Conservation (phyloP, 2,329 filamentous ascomycete species). For the Xylaria sp. region DNA sequence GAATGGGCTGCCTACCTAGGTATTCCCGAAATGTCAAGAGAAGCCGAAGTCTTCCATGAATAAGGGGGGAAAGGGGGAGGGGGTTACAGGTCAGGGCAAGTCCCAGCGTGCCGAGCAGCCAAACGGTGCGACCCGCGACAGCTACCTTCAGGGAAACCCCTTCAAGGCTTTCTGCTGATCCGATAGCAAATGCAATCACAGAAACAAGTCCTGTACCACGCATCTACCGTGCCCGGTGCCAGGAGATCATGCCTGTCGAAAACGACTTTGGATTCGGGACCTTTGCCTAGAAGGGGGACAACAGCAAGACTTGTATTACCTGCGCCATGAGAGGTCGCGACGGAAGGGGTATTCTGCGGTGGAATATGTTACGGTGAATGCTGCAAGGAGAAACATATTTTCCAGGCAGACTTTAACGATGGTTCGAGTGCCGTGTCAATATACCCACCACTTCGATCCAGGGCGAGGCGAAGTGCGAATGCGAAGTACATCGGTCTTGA, state of each 20-base stretch:
- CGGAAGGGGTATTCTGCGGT: too few species aligned
- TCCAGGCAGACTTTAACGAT: neutral
- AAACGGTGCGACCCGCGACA: too few species aligned
- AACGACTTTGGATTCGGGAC: neutral
- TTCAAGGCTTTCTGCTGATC: neutral
- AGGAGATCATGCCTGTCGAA: neutral
- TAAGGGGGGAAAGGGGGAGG: too few species aligned
- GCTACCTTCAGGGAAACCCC: neutral
- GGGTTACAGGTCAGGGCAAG: too few species aligned
- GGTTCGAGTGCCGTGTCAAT: neutral
- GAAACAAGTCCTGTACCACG: neutral
- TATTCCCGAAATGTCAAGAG: too few species aligned
- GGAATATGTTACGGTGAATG: too few species aligned
- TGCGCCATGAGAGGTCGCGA: neutral
- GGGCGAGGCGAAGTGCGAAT: constrained; percentile 3
- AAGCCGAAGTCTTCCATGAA: too few species aligned
- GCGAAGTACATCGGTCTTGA: neutral
- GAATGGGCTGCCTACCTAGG: neutral
- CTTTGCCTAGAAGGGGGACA: too few species aligned
- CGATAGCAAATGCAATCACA: neutral
- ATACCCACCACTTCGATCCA: neutral
- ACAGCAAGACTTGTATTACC: neutral
- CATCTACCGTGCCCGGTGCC: neutral
- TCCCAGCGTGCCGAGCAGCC: too few species aligned
- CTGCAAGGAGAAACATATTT: neutral